Evolutionary conservation across 176 grass and related monocot genomes (phyloP), one percentile per base, ranked within the genome.

Genomic region (Paspalum vaginatum): DNA sequence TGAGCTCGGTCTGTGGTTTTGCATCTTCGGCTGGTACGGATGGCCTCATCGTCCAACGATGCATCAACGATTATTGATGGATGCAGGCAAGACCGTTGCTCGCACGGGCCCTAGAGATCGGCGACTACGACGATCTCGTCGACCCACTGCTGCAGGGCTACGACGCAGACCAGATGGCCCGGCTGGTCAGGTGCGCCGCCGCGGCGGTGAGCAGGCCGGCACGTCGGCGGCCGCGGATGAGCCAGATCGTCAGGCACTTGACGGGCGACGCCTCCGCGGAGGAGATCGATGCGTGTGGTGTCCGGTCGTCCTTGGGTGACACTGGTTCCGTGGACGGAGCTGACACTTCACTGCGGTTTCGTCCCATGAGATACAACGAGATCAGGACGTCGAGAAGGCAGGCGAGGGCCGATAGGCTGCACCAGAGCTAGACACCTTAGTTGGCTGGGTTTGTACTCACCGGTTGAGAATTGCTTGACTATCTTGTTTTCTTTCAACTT

Each of bases 281-380:
- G 21, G 48, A 86, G 44, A 81, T 72, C 61, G 24, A 61, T 42
- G 65, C 26, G 40, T 38, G 65, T 54, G 46, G 43, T 83, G 78
- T 53, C 61, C 17, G 3, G 87, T 83, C 41, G 42, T 89, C 12
- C 12, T 0, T 13, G 50, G 86, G 74, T 75, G 86, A 18, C 6
- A 18, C 13, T 8, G 6, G 27, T 17, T 62, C 60, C 2, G 25
- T 12, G 12, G 13, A 62, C 60, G 26, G 27, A 2, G 27, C 47
- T 3, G 14, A 38, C 8, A 58, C 55, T 2, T 11, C 20, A 7
- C n/a, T 58, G 55, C 7, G 10, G 9, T 58, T 11, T 15, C 13
- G 7, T 37, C 60, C 60, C 26, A 27, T 38, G 5, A 63, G 60
- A 8, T 63, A 63, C 60, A 38, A 63, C 13, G 32, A 64, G 2